A percentile compares a stretch with the other conserved stretches of the same genome.
Conservation (phyloP, 768 basidiomycete genomes). For the Suillus subaureus region DNA sequence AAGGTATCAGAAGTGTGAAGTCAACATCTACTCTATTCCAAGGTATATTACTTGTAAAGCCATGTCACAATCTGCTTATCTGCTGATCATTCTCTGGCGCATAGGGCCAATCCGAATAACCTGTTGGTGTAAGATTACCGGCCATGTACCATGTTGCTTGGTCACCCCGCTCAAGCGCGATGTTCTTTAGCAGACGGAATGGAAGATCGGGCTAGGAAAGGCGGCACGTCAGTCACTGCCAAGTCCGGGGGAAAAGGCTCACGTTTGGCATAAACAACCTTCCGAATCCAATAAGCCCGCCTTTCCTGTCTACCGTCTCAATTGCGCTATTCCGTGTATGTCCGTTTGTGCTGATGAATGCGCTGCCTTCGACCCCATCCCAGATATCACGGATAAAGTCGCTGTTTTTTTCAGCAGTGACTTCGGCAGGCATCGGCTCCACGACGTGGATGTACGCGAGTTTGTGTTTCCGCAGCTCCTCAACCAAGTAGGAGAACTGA, state of each 20-base stretch:
- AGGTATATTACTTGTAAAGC: neutral
- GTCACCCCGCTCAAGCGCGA: conserved; percentile 23
- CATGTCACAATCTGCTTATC: neutral
- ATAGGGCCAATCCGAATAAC: conserved; percentile 35
- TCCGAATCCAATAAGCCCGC: conserved; percentile 39
- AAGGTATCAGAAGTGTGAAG: neutral
- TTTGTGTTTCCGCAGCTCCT: conserved; percentile 36
- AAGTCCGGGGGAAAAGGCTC: conserved; percentile 15
- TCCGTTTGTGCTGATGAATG: conserved; percentile 47
- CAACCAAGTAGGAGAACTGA: conserved; percentile 53
- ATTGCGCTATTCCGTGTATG: conserved; percentile 45
- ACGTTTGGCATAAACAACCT: conserved; percentile 42
- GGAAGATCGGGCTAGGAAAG: conserved; percentile 34
- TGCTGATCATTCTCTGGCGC: conserved; percentile 10
- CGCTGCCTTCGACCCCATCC: conserved; percentile 32
- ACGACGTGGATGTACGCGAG: conserved; percentile 57
- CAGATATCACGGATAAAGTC: conserved; percentile 51
- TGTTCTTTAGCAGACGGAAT: conserved; percentile 24
- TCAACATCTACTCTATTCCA: neutral
- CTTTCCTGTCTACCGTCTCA: conserved; percentile 35
- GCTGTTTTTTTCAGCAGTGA: conserved; percentile 32
- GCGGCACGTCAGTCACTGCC: neutral
- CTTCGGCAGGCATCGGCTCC: conserved; percentile 35
- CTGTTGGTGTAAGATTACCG: conserved; percentile 26
- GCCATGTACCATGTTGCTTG: conserved; percentile 24